A percentile compares a stretch with the other conserved stretches of the same genome.
phyloP scores from a whole-genome alignment of 148 eudicot species.

The Fagopyrum esculentum region DNA sequence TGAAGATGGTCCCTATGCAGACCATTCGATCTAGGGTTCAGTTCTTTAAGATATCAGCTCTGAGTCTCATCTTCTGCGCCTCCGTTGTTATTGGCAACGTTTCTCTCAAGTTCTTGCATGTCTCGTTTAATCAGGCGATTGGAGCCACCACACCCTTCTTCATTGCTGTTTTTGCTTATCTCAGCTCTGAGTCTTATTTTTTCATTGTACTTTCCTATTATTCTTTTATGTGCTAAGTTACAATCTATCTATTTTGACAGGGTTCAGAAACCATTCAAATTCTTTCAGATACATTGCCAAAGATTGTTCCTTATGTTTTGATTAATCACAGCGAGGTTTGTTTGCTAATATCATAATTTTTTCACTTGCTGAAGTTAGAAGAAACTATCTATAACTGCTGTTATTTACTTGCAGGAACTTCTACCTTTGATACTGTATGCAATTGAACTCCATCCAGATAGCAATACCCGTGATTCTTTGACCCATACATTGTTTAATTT shows the following conservation, averaged over 20 bases:
- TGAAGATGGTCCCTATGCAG: conserved; percentile 20
- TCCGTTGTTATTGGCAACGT: conserved; percentile 25
- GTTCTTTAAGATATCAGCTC: conserved; percentile 20
- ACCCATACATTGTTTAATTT: conserved; percentile 92
- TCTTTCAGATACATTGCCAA: conserved; percentile 89
- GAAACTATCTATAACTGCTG: conserved; percentile 9
- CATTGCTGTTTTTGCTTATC: conserved; percentile 21
- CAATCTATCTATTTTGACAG: conserved; percentile 29
- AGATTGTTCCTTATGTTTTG: conserved; percentile 91
- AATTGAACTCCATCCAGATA: conserved; percentile 94
- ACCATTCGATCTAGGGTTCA: conserved; percentile 16
- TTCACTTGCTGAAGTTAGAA: conserved; percentile 14
- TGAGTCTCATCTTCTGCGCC: conserved; percentile 22
- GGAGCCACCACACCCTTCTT: conserved; percentile 26
- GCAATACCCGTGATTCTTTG: conserved; percentile 86
- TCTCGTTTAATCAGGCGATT: conserved; percentile 24
- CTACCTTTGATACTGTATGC: conserved; percentile 99
- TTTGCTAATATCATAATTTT: conserved; percentile 14
- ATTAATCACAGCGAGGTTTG: conserved; percentile 93
- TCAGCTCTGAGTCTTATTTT: no score
- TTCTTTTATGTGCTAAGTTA: not conserved
- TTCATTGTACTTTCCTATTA: not conserved
- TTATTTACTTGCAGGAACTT: conserved; percentile 60
- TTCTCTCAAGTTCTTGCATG: conserved; percentile 21
- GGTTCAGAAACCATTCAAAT: conserved; percentile 84